Conservation (phyloP, 495 filamentous ascomycete genomes). For the Penicillium soppii region DNA sequence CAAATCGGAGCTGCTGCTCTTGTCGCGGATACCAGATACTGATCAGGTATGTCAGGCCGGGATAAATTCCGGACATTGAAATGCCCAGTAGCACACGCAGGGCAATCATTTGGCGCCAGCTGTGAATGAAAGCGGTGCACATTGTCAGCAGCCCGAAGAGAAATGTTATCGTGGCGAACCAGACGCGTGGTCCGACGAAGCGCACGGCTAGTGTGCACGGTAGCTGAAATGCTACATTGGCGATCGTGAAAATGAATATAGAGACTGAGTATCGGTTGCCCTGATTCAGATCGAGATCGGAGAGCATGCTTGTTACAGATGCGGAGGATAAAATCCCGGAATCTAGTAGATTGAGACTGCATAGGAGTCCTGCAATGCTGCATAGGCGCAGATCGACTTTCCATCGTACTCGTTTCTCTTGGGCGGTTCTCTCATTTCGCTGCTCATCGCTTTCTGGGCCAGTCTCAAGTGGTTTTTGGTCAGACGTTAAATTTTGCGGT, state of each 20-base stretch:
- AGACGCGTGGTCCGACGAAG: constrained; percentile 64
- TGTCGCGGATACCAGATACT: constrained; percentile 69
- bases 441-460: neutral
- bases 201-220: constrained; percentile 71
- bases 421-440: constrained; percentile 14
- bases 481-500: neutral
- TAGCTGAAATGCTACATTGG: constrained; percentile 72
- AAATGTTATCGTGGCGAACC: constrained; percentile 68
- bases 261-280: constrained; percentile 67
- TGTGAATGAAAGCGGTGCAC: constrained; percentile 59
- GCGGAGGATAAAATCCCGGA: constrained; percentile 76
- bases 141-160: constrained; percentile 70
- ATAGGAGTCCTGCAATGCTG: constrained; percentile 71
- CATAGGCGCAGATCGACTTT: constrained; percentile 75
- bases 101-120: constrained; percentile 73
- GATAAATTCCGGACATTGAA: constrained; percentile 66
- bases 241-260: constrained; percentile 79
- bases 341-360: constrained; percentile 71
- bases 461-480: neutral
- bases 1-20: constrained; percentile 76
- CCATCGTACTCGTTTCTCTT: constrained; percentile 49
- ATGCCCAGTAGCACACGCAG: constrained; percentile 71
- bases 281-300: constrained; percentile 58
- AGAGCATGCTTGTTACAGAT: constrained; percentile 70
- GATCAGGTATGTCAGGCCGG: constrained; percentile 69